These are phyloP conservation scores for Phytopythium boreale DNA, from an alignment of 352 stramenopile species.

Conservation along the genomic window DNA sequence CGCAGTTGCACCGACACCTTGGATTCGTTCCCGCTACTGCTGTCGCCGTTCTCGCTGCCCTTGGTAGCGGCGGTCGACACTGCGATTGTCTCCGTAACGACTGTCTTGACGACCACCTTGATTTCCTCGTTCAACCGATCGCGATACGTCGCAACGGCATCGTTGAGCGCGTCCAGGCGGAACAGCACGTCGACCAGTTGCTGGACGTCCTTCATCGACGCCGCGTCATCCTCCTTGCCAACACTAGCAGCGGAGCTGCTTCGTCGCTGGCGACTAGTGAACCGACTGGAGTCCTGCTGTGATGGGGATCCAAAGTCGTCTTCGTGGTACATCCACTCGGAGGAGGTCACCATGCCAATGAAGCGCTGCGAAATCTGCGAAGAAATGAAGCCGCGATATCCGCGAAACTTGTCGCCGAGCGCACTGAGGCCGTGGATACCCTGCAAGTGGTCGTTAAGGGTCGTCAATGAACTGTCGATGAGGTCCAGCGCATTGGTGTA, in stretches of 20 bases:
- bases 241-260: conserved; percentile 15
- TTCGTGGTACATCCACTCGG: conserved; percentile 79
- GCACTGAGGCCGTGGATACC: conserved; percentile 74
- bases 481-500: conserved; percentile 76
- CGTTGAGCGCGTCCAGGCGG: conserved; percentile 61
- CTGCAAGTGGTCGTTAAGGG: conserved; percentile 67
- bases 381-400: conserved; percentile 69
- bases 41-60: conserved; percentile 6
- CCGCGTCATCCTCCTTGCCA: conserved; percentile 28
- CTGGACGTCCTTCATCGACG: conserved; percentile 39
- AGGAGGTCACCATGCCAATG: conserved; percentile 74
- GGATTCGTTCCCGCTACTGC: conserved; percentile 33
- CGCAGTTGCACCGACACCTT: conserved; percentile 83
- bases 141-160: conserved; percentile 73
- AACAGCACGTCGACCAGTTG: conserved; percentile 71
- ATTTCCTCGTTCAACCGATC: conserved; percentile 86
- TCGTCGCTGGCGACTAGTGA: neutral
- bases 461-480: conserved; percentile 71
- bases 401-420: conserved; percentile 71
- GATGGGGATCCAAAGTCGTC: conserved; percentile 19
- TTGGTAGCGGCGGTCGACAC: conserved; percentile 53
- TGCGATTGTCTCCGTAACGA: conserved; percentile 86
- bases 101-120: conserved; percentile 84
- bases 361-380: conserved; percentile 80
- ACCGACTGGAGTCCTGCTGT: neutral